Conservation (phyloP, 306 rosid genomes). For the Potentilla sterilis region DNA sequence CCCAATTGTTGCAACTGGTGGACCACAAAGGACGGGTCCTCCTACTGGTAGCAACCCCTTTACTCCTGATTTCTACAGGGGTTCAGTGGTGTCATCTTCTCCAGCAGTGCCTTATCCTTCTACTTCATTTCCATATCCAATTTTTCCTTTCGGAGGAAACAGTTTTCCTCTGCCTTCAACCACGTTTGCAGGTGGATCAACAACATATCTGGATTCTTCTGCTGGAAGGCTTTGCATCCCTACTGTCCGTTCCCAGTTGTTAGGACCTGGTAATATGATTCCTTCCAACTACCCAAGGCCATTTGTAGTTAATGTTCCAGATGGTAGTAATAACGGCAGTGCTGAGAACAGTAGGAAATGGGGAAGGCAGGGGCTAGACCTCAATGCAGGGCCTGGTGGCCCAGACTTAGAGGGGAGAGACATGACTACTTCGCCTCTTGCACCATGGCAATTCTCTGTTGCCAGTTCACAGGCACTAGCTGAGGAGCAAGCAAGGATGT, state of each 20-base stretch:
- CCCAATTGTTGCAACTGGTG: conserved; percentile 54
- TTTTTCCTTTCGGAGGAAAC: conserved; percentile 57
- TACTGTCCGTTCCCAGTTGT: conserved; percentile 47
- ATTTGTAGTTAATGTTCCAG: conserved; percentile 49
- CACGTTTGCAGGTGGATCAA: conserved; percentile 47
- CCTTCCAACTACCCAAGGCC: conserved; percentile 62
- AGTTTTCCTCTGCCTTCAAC: conserved; percentile 55
- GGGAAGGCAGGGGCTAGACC: conserved; percentile 72
- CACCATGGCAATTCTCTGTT: conserved; percentile 55
- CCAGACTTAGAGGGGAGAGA: conserved; percentile 64
- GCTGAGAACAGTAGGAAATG: conserved; percentile 51
- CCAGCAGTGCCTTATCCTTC: conserved; percentile 60
- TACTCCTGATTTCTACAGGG: conserved; percentile 53
- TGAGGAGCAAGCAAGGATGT: conserved; percentile 57
- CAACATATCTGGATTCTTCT: conserved; percentile 55
- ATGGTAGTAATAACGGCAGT: conserved; percentile 45
- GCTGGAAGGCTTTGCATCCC: conserved; percentile 61
- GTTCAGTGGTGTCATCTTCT: conserved; percentile 57
- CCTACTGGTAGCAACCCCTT: conserved; percentile 46
- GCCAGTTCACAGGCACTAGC: conserved; percentile 51
- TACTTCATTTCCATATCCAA: conserved; percentile 51
- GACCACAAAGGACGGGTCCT: conserved; percentile 57
- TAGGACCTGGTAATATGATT: conserved; percentile 54
- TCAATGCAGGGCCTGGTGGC: conserved; percentile 73
- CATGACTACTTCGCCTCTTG: conserved; percentile 31